phyloP scores from a whole-genome alignment of 2,329 filamentous ascomycete genomes.

The Cordyceps tenuipes region DNA sequence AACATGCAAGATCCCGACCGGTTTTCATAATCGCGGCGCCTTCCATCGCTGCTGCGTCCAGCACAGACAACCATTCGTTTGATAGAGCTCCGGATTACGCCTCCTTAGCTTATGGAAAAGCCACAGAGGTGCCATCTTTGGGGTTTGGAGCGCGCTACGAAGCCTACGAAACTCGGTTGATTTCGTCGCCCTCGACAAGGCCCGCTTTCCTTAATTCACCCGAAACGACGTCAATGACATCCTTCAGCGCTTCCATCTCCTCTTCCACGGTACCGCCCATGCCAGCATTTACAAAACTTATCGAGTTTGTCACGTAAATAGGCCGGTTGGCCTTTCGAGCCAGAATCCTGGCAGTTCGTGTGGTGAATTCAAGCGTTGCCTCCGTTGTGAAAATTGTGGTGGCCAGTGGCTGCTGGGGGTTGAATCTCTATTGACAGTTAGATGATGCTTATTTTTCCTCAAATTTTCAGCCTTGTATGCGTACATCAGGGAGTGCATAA shows the following conservation, averaged over 20 bases:
- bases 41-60: neutral
- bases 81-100: no score
- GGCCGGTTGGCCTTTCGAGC: conserved; percentile 64
- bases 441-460: neutral
- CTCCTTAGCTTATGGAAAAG: neutral
- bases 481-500: conserved; percentile 85
- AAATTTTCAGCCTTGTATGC: conserved; percentile 12
- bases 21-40: neutral
- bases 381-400: conserved; percentile 73
- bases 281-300: conserved; percentile 64
- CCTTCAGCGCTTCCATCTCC: conserved; percentile 81
- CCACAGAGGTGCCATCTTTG: neutral
- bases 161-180: neutral
- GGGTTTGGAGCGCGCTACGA: neutral
- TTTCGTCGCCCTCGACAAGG: neutral
- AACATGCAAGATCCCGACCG: neutral
- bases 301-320: conserved; percentile 85
- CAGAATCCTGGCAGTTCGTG: conserved; percentile 73
- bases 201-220: conserved; percentile 20
- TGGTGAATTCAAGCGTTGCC: conserved; percentile 76
- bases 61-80: no score
- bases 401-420: conserved; percentile 56
- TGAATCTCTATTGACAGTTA: conserved; percentile 34
- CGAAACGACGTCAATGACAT: conserved; percentile 60
- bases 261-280: conserved; percentile 81